phyloP scores from a whole-genome alignment of 1,284 basidiomycete species.

The Grifola frondosa region DNA sequence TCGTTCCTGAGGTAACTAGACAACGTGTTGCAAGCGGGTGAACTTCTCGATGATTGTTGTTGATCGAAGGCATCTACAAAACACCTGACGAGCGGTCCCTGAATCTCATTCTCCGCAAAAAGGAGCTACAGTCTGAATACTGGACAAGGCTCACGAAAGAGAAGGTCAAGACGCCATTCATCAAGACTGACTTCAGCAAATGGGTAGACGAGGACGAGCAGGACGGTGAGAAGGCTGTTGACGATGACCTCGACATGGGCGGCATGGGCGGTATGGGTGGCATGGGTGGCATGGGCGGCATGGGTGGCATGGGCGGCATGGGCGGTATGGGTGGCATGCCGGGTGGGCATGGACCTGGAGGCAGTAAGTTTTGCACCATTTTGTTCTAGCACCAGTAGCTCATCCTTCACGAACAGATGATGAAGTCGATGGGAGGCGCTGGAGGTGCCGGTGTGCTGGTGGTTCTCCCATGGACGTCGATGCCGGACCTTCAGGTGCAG shows the following conservation, averaged over 20 bases:
- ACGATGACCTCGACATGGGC: slow-evolving; percentile 44
- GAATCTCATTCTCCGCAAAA: slow-evolving; percentile 74
- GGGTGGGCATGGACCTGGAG: slow-evolving; percentile 56
- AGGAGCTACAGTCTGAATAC: slow-evolving; percentile 72
- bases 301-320: slow-evolving; percentile 43
- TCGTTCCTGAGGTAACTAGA: slow-evolving; percentile 65
- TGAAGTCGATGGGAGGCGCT: slow-evolving; percentile 56
- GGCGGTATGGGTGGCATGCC: slow-evolving; percentile 48
- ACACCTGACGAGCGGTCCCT: slow-evolving; percentile 66
- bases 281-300: slow-evolving; percentile 52
- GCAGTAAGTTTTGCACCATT: slow-evolving; percentile 41
- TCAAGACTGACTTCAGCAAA: slow-evolving; percentile 91
- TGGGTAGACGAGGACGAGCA: slow-evolving; percentile 98
- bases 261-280: slow-evolving; percentile 47
- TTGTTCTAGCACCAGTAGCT: slow-evolving; percentile 3
- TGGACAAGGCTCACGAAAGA: slow-evolving; percentile 92
- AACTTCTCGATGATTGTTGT: not conserved
- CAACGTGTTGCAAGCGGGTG: not conserved
- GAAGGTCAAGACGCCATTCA: slow-evolving; percentile 73
- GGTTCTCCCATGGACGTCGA: slow-evolving; percentile 25
- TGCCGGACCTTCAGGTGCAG: slow-evolving; percentile 35
- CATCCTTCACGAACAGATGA: slow-evolving; percentile 52
- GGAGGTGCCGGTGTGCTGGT: slow-evolving; percentile 37
- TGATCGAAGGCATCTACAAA: slow-evolving; percentile 61
- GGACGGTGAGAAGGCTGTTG: slow-evolving; percentile 52